Base-by-base conservation (phyloP, 768 basidiomycete genomes). In the Boletus sensibilis region DNA sequence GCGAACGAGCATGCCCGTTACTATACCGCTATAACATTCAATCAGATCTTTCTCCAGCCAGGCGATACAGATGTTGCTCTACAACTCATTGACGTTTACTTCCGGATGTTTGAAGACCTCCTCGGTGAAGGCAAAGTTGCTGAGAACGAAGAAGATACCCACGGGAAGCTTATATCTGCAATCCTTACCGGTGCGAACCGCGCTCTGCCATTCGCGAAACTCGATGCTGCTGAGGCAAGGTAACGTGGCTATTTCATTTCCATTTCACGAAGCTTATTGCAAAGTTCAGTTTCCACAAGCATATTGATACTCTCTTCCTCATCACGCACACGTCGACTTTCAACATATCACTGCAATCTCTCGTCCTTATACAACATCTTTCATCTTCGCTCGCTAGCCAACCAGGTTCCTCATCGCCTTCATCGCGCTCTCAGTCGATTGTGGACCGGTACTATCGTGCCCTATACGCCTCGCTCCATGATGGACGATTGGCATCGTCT, bases 261-360 rank as follows among this genome's bases (percentile, higher is more conserved):
- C 10, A 16, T 57, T 42, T 29, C 52, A 43, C 50, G 13, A 33
- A 44, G 45, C 39, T 66, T 18, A 54, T 51, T 2, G 14, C 7
- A 5, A 35, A 29, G 4, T 38, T 53, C 63, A 94, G 92, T 27
- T 85, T 98, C 63, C 81, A 85, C 61, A 82, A 85, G 52, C 94
- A 98, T 64, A 89, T 97, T 66, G 89, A 94, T 69, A 94, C 92
- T 0, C 84, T 98, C 21, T 98, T 98, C 81, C 81, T 87, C 43
- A 94, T 99, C 66, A 95, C 94, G 3, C 96, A 98, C 72, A 90
- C 83, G 9, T 94, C 93, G 9, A 97, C 94, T 0, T 99, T 99
- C 83, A 97, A 96, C 70, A 94, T 94, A 65, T 93, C 93, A 11
- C 82, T 98, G 5, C 96, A 96, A 69, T 91, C 95, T 0, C 83